Conservation (phyloP, 768 basidiomycete genomes). For the Xerocomus potaroensis region DNA sequence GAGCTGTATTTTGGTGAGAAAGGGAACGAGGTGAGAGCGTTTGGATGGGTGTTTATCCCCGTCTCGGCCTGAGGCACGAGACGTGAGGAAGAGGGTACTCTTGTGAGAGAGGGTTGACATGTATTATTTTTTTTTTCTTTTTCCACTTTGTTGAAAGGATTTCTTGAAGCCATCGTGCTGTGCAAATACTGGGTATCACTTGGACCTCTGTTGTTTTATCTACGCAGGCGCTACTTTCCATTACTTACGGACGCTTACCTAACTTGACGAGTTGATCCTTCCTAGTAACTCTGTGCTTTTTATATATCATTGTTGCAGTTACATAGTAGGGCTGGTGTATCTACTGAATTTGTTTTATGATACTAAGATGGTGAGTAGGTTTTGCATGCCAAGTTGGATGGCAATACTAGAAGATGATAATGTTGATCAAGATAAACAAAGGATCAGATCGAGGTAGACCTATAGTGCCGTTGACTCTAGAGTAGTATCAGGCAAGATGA, state of each 20-base stretch:
- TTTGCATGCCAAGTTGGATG: too few species aligned
- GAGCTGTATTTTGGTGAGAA: conserved; percentile 56
- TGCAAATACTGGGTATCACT: neutral
- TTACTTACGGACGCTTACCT: neutral
- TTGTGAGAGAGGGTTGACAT: neutral
- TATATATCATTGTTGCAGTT: neutral
- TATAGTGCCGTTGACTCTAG: too few species aligned
- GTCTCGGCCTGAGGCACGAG: conserved; percentile 5
- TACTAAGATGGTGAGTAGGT: too few species aligned
- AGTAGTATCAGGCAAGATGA: too few species aligned
- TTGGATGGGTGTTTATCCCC: conserved; percentile 59
- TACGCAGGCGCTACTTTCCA: neutral
- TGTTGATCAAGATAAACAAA: too few species aligned
- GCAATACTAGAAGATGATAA: too few species aligned
- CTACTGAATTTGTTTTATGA: too few species aligned
- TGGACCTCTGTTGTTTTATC: neutral
- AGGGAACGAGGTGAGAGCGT: conserved; percentile 52
- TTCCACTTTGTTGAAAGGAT: too few species aligned
- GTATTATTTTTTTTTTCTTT: conserved; percentile 3
- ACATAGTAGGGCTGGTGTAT: too few species aligned
- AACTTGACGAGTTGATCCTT: neutral
- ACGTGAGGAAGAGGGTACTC: neutral
- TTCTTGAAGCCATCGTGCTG: conserved; percentile 1
- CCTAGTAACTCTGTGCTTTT: neutral
- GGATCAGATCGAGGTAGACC: too few species aligned